A percentile compares a stretch with the other conserved stretches of the same genome.
Evolutionary conservation across 306 rosid species (phyloP).

Genomic region (Rosa lucieae): DNA sequence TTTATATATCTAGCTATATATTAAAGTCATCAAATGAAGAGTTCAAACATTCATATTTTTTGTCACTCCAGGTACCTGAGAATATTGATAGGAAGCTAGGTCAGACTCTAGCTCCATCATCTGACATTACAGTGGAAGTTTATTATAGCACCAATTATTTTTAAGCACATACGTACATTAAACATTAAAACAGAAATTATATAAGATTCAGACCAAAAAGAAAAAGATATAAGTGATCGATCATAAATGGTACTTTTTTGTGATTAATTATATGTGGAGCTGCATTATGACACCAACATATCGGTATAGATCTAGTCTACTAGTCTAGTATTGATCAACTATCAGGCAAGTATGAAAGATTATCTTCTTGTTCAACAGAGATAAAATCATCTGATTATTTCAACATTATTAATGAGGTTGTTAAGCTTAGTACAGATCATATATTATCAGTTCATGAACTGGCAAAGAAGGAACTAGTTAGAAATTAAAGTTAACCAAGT

Average conservation of each 20-base stretch:
- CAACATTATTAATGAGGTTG: not conserved
- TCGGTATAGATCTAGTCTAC: not conserved
- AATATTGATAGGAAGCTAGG: too few species aligned
- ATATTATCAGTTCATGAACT: not conserved
- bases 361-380: not conserved
- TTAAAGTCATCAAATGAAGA: not conserved
- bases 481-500: not conserved
- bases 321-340: not conserved
- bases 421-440: not conserved
- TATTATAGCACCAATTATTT: not conserved
- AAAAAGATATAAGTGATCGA: not conserved
- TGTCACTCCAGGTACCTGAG: not conserved
- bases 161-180: not conserved
- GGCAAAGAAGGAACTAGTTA: not conserved
- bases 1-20: too few species aligned
- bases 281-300: not conserved
- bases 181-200: not conserved
- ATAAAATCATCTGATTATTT: not conserved
- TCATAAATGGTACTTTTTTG: not conserved
- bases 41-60: not conserved
- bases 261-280: not conserved
- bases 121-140: too few species aligned
- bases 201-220: not conserved
- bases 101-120: not conserved
- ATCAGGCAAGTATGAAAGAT: not conserved